phyloP scores from a whole-genome alignment of 768 basidiomycete species.

The Sporobolomyces roseus region DNA sequence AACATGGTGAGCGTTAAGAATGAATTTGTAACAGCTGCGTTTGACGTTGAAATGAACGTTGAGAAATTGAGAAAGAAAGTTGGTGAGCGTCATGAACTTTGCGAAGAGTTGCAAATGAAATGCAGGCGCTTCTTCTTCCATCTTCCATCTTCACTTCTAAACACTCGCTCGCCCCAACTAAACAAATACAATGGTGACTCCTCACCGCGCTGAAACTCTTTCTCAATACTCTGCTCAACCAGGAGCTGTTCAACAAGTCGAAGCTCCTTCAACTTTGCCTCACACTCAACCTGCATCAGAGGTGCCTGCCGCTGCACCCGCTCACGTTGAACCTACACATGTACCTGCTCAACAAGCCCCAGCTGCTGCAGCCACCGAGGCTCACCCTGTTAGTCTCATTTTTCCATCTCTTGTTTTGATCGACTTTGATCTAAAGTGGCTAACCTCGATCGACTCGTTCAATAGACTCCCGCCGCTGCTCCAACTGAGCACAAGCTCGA shows the following conservation, averaged over 20 bases:
- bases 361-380: not conserved
- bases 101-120: too few species aligned
- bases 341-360: not conserved
- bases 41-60: too few species aligned
- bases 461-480: not conserved
- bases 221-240: not conserved
- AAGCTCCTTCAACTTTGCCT: not conserved
- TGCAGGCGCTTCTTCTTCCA: too few species aligned
- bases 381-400: not conserved
- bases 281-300: not conserved
- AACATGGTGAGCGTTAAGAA: too few species aligned
- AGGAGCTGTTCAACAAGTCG: not conserved
- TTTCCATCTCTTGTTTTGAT: not conserved
- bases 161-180: not conserved
- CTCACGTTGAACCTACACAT: not conserved
- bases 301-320: not conserved
- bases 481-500: not conserved
- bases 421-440: not conserved
- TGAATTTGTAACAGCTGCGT: too few species aligned
- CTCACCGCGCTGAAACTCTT: conserved; percentile 10
- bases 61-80: too few species aligned
- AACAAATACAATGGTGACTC: not conserved
- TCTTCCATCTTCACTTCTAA: not conserved
- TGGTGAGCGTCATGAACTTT: too few species aligned
- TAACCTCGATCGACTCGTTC: not conserved